Evolutionary conservation across 805 yeast species (phyloP).

Genomic region (Ascoidea rubescens): DNA sequence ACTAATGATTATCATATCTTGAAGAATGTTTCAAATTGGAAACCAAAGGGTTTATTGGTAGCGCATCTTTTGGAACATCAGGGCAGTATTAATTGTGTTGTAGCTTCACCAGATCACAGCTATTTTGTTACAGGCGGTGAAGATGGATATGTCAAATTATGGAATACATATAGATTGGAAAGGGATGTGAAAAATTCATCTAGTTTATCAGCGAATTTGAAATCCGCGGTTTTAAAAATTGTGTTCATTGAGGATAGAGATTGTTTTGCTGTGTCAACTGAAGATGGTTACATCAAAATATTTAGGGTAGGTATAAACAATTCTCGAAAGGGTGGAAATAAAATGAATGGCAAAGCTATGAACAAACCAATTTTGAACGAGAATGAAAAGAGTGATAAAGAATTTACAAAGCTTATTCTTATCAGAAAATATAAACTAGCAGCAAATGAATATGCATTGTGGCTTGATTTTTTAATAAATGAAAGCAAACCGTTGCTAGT

Average conservation of each 20-base stretch:
- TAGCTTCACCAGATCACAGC: conserved; percentile 44
- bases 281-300: conserved; percentile 20
- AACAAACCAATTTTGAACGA: conserved; percentile 12
- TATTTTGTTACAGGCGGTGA: conserved; percentile 71
- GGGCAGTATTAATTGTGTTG: conserved; percentile 42
- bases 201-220: conserved; percentile 29
- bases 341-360: conserved; percentile 10
- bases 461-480: conserved; percentile 26
- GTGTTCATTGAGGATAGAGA: conserved; percentile 38
- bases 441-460: conserved; percentile 28
- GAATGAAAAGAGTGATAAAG: conserved; percentile 11
- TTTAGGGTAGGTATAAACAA: conserved; percentile 21
- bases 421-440: conserved; percentile 28
- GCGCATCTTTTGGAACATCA: conserved; percentile 52
- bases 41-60: conserved; percentile 39
- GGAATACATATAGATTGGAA: conserved; percentile 63
- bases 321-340: conserved; percentile 11
- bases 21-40: conserved; percentile 12
- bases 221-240: conserved; percentile 34
- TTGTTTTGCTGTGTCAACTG: conserved; percentile 39
- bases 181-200: conserved; percentile 43
- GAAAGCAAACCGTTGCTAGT: conserved; percentile 30
- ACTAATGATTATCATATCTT: background rate
- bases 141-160: conserved; percentile 55
- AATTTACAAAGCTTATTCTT: conserved; percentile 13